phyloP scores from a whole-genome alignment of 805 yeast species.

The Millerozyma acaciae region DNA sequence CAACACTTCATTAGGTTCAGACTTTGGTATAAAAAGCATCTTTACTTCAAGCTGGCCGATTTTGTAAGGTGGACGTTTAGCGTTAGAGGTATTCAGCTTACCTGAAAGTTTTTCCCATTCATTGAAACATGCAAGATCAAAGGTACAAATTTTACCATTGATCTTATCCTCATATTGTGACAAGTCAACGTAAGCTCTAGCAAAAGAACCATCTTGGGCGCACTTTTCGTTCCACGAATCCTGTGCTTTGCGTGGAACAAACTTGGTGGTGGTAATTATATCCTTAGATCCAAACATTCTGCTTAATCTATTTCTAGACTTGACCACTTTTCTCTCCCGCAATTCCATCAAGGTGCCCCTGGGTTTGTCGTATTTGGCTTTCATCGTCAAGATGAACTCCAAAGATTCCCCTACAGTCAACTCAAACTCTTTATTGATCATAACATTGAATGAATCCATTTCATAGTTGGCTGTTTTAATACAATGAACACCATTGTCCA shows the following conservation, averaged over 20 bases:
- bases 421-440: slow-evolving; percentile 75
- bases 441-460: slow-evolving; percentile 26
- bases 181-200: slow-evolving; percentile 66
- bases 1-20: slow-evolving; percentile 54
- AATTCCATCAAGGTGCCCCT: slow-evolving; percentile 55
- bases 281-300: slow-evolving; percentile 48
- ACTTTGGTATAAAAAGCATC: slow-evolving; percentile 66
- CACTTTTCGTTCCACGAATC: slow-evolving; percentile 63
- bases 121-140: slow-evolving; percentile 63
- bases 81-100: slow-evolving; percentile 20
- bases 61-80: slow-evolving; percentile 46
- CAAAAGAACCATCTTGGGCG: slow-evolving; percentile 89
- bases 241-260: slow-evolving; percentile 45
- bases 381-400: slow-evolving; percentile 69
- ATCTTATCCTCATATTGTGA: slow-evolving; percentile 53
- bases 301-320: slow-evolving; percentile 42
- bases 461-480: slow-evolving; percentile 58
- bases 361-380: slow-evolving; percentile 54
- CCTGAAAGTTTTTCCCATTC: slow-evolving; percentile 66
- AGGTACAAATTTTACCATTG: slow-evolving; percentile 48
- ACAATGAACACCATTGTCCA: slow-evolving; percentile 82
- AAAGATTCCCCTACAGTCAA: slow-evolving; percentile 57
- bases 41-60: slow-evolving; percentile 67
- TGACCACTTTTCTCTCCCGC: slow-evolving; percentile 50
- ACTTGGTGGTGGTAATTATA: slow-evolving; percentile 45